Percentiles rank a stretch among this genome's conserved stretches.
Evolutionary conservation across 352 stramenopile species (phyloP).

Genomic region (Globisporangium nagaii): DNA sequence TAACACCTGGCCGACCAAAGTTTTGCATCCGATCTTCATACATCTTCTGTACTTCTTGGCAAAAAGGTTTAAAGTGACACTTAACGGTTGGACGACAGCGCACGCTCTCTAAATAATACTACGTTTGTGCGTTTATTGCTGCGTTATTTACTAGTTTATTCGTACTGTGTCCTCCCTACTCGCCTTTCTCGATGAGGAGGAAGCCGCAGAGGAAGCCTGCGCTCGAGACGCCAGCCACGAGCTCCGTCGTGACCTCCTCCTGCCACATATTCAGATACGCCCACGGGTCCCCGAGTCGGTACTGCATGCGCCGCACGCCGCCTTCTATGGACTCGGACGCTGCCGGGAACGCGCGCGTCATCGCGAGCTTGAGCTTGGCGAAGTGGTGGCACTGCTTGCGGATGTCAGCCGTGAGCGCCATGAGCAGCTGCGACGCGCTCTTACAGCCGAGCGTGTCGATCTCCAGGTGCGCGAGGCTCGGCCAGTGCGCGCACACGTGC

Average conservation of each 20-base stretch:
- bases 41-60: no score
- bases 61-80: no score
- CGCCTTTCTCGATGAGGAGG: slow-evolving; percentile 48
- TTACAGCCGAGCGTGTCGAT: slow-evolving; percentile 45
- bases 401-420: slow-evolving; percentile 41
- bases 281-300: slow-evolving; percentile 26
- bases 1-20: no score
- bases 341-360: slow-evolving; percentile 29
- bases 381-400: slow-evolving; percentile 54
- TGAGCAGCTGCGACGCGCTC: slow-evolving; percentile 34
- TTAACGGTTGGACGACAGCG: not conserved
- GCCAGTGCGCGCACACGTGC: slow-evolving; percentile 48
- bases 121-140: no score
- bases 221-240: slow-evolving; percentile 34
- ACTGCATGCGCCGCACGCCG: slow-evolving; percentile 31
- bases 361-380: slow-evolving; percentile 41
- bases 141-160: no score
- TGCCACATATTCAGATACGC: slow-evolving; percentile 36
- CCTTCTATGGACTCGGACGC: no score
- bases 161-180: no score
- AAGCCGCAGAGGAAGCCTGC: slow-evolving; percentile 48
- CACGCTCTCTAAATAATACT: slow-evolving; percentile 9
- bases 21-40: no score
- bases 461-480: slow-evolving; percentile 27
- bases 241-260: slow-evolving; percentile 32